Evolutionary conservation across 2,329 filamentous ascomycete genomes (phyloP).

Genomic region (Colletotrichum graminicola): DNA sequence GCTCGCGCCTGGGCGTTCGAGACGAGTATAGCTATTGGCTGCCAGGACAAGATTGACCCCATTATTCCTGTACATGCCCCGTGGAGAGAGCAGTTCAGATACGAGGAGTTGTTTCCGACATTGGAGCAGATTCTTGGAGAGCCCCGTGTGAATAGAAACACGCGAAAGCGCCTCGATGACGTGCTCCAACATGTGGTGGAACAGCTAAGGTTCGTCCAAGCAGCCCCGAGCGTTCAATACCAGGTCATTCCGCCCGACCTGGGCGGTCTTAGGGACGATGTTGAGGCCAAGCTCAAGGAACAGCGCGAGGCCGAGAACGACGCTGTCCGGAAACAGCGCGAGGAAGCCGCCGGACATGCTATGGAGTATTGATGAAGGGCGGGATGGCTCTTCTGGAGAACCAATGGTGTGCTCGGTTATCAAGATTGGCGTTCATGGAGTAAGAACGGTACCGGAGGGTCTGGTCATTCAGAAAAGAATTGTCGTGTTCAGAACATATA

Average conservation of each 20-base stretch:
- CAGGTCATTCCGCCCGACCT: conserved; percentile 84
- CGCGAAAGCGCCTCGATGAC: conserved; percentile 77
- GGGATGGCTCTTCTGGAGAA: neutral
- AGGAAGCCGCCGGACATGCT: conserved; percentile 68
- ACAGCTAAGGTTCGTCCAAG: conserved; percentile 86
- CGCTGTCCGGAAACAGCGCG: conserved; percentile 62
- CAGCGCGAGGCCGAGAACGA: conserved; percentile 71
- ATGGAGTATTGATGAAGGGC: conserved; percentile 62
- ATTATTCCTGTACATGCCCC: conserved; percentile 84
- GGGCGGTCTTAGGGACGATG: conserved; percentile 73
- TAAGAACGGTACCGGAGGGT: conserved; percentile 14
- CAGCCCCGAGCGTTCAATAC: conserved; percentile 89
- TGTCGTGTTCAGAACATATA: neutral
- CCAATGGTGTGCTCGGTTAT: neutral
- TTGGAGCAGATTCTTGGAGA: conserved; percentile 80
- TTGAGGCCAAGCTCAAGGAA: conserved; percentile 76
- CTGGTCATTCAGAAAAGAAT: conserved; percentile 1
- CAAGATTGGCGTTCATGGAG: conserved; percentile 26
- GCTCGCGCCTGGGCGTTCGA: conserved; percentile 97
- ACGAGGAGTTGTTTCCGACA: conserved; percentile 86
- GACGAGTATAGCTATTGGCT: conserved; percentile 88
- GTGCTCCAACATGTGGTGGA: conserved; percentile 84
- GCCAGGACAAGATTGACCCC: conserved; percentile 76
- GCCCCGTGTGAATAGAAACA: conserved; percentile 81
- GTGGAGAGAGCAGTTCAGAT: conserved; percentile 87